Evolutionary conservation across 2,329 filamentous ascomycete genomes (phyloP).

Genomic region (Mariannaea elegans): DNA sequence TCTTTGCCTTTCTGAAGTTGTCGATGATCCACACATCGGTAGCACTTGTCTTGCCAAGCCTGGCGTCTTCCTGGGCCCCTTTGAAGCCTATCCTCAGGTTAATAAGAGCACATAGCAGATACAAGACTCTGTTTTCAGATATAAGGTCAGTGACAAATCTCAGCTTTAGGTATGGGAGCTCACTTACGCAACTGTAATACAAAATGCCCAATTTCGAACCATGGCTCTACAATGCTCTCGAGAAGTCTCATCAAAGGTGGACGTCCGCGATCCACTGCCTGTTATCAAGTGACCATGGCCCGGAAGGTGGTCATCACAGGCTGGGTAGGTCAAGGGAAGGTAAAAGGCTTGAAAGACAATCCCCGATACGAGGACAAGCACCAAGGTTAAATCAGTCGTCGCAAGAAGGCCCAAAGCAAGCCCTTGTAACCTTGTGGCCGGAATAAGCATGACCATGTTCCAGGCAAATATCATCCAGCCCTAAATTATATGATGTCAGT

Average conservation of each 20-base stretch:
- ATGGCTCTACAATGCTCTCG: constrained; percentile 2
- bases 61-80: neutral
- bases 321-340: neutral
- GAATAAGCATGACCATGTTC: constrained; percentile 12
- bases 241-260: constrained; percentile 9
- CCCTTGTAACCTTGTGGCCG: constrained; percentile 1
- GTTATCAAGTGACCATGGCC: neutral
- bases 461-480: constrained; percentile 11
- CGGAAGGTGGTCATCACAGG: constrained; percentile 13
- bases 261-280: neutral
- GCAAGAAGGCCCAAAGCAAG: neutral
- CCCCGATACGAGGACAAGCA: neutral
- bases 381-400: neutral
- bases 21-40: neutral
- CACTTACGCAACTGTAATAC: constrained; percentile 7
- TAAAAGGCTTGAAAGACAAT: constrained; percentile 4
- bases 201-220: constrained; percentile 7
- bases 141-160: neutral
- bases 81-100: constrained; percentile 8
- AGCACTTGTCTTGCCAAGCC: neutral
- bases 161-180: too few species aligned
- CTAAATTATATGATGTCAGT: constrained; percentile 7
- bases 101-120: neutral
- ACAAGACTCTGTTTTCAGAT: neutral
- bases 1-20: neutral